Evolutionary conservation across 495 filamentous ascomycete species (phyloP).

Genomic region (Cenococcum geophilum): DNA sequence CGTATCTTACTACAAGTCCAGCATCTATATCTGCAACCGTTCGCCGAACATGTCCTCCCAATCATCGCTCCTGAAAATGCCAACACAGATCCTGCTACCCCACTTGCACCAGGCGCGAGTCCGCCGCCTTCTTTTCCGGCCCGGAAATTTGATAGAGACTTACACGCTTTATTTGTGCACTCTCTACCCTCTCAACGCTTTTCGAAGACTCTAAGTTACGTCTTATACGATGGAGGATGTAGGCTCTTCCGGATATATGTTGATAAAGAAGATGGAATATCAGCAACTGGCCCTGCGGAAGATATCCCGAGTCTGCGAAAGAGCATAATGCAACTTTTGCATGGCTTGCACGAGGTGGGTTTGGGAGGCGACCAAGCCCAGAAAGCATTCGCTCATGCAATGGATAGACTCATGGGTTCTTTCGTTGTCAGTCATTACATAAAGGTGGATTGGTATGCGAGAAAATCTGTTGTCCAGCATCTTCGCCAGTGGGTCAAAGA

Average conservation of each 20-base stretch:
- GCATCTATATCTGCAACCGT: constrained; percentile 20
- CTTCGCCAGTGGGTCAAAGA: constrained; percentile 47
- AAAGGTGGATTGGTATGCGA: constrained; percentile 36
- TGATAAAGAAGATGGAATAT: constrained; percentile 8
- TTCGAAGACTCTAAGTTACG: constrained; percentile 30
- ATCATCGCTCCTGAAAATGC: constrained; percentile 1
- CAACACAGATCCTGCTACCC: not conserved
- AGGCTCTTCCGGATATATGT: constrained; percentile 22
- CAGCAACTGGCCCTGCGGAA: constrained; percentile 5
- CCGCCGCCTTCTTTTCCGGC: not conserved
- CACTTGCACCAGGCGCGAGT: constrained; percentile 22
- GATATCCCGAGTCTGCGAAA: constrained; percentile 9
- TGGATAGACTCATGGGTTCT: constrained; percentile 31
- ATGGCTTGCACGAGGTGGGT: constrained; percentile 59
- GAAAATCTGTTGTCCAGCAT: constrained; percentile 51
- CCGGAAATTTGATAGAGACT: constrained; percentile 15
- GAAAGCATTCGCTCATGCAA: constrained; percentile 59
- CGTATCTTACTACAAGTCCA: constrained; percentile 23
- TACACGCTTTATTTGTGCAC: constrained; percentile 30
- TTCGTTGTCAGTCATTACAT: constrained; percentile 33
- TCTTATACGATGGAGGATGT: constrained; percentile 30
- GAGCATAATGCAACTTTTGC: constrained; percentile 15
- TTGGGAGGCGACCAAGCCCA: constrained; percentile 69
- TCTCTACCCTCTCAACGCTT: constrained; percentile 28
- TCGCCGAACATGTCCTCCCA: constrained; percentile 26